phyloP scores from a whole-genome alignment of 2,329 filamentous ascomycete species.

The Didymellaceae sp. region DNA sequence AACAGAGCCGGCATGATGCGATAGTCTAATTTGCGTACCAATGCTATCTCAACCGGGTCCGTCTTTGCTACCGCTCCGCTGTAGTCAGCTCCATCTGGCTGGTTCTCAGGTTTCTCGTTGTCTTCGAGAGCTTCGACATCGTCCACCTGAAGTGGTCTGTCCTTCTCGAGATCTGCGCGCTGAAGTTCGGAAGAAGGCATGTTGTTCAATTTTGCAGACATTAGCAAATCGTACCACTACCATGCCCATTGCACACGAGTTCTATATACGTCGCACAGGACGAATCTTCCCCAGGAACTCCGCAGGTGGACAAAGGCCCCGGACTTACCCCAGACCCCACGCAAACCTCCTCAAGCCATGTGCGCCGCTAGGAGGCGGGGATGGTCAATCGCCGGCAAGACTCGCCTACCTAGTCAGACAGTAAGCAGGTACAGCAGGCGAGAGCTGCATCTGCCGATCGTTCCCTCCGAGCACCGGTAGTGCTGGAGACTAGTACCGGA shows the following conservation, averaged over 20 bases:
- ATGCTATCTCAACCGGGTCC: constrained; percentile 32
- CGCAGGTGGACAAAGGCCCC: constrained; percentile 16
- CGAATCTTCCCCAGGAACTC: constrained; percentile 29
- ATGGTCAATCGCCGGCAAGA: neutral
- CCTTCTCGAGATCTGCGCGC: constrained; percentile 25
- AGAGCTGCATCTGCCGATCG: neutral
- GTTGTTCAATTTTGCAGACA: neutral
- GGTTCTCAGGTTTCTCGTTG: constrained; percentile 14
- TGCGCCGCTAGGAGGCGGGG: neutral
- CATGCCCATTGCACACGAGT: neutral
- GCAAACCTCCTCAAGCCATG: neutral
- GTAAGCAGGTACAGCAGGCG: too few species aligned
- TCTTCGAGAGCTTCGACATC: constrained; percentile 26
- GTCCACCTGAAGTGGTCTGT: constrained; percentile 24
- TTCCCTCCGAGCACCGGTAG: too few species aligned
- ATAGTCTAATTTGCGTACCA: constrained; percentile 36
- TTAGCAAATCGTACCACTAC: neutral
- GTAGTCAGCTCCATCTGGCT: constrained; percentile 24
- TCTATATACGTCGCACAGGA: constrained; percentile 28
- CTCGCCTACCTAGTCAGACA: too few species aligned
- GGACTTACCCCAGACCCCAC: constrained; percentile 34
- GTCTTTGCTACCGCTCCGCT: constrained; percentile 32
- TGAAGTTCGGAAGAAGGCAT: constrained; percentile 18
- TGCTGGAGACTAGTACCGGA: too few species aligned
- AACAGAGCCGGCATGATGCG: constrained; percentile 35